Base-by-base conservation (phyloP, 2,329 filamentous ascomycete species). In the Sporothrix sp. region DNA sequence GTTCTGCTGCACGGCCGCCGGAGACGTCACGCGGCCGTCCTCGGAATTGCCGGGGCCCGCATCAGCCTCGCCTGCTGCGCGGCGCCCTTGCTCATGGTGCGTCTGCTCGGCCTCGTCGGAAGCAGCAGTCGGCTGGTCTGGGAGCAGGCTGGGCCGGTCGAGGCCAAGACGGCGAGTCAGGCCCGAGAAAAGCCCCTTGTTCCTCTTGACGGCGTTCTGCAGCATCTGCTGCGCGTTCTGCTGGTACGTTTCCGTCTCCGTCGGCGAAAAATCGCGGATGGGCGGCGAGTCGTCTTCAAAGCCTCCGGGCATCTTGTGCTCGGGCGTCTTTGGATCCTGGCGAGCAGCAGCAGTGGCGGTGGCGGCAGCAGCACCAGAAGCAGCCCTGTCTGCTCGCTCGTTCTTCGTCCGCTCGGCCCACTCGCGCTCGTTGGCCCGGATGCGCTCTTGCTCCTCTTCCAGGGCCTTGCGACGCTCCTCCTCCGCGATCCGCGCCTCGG, bases 401-500 rank as follows among this genome's bases (percentile, higher is more conserved):
- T 38, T 18, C 20, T 51, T 66, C n/a, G 67, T 69, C 53, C 75
- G 71, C 55, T 71, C 68, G 9, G 62, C 59, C 67, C 73, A 76
- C 40, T 71, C 43, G 7, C n/a, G 21, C 30, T 45, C 43, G 43
- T 35, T 20, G 43, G 43, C 43, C 30, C 21, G 30, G 43, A 47
- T 46, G 5, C 50, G 44, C 10, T 47, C 65, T 55, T 69, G 79
- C 61, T 95, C 87, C 43, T 80, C 78, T 55, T 86, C 84, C 6
- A 89, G 65, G 32, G 85, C 81, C 60, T 83, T 83, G 60, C 84
- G 82, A 44, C 86, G 78, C 63, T 88, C 82, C 59, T 86, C 85
- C 61, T 96, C 90, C 0, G 88, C 89, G 57, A 97, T 82, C 48
- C 87, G 80, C 6, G 87, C 87, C 65, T 97, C 89, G 2, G 87